A percentile compares a stretch with the other conserved stretches of the same genome.
These are phyloP conservation scores for Rhodotorula sp. DNA, from an alignment of 1,284 basidiomycete species.

Conservation along the genomic window DNA sequence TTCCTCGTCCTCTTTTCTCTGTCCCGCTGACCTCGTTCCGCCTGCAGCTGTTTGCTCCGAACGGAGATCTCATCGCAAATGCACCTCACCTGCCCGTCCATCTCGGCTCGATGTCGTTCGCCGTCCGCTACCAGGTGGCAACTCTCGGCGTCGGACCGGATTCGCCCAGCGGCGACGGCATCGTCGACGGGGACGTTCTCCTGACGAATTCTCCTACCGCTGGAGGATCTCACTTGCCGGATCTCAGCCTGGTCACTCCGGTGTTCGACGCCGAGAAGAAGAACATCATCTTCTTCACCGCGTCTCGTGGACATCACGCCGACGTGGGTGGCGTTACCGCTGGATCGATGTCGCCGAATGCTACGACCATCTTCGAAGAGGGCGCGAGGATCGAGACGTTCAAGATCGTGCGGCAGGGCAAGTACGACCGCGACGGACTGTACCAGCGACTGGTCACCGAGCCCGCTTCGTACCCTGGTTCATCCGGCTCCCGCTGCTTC, in stretches of 20 bases:
- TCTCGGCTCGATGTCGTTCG: slow-evolving; percentile 52
- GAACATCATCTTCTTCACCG: slow-evolving; percentile 87
- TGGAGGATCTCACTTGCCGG: slow-evolving; percentile 51
- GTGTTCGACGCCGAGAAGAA: slow-evolving; percentile 59
- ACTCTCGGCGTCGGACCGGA: slow-evolving; percentile 52
- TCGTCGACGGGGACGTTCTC: slow-evolving; percentile 53
- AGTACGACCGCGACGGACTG: slow-evolving; percentile 74
- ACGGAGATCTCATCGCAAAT: slow-evolving; percentile 52
- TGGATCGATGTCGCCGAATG: slow-evolving; percentile 82
- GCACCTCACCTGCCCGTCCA: slow-evolving; percentile 60
- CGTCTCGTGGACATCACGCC: slow-evolving; percentile 78
- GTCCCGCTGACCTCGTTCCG: slow-evolving; percentile 44
- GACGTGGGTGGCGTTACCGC: slow-evolving; percentile 63
- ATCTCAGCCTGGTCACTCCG: slow-evolving; percentile 66
- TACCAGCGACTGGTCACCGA: slow-evolving; percentile 75
- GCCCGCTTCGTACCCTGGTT: slow-evolving; percentile 78
- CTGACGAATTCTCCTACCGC: slow-evolving; percentile 54
- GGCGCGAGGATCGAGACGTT: slow-evolving; percentile 82
- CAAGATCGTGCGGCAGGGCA: slow-evolving; percentile 84
- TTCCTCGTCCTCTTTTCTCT: slow-evolving; percentile 54
- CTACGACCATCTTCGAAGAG: slow-evolving; percentile 85
- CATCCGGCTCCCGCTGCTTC: slow-evolving; percentile 52
- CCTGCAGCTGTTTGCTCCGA: slow-evolving; percentile 4
- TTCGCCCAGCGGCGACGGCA: slow-evolving; percentile 46
- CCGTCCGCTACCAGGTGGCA: slow-evolving; percentile 10